Conservation (phyloP, 1,139 yeast species). For the Saccharomycopsis hybrid region DNA sequence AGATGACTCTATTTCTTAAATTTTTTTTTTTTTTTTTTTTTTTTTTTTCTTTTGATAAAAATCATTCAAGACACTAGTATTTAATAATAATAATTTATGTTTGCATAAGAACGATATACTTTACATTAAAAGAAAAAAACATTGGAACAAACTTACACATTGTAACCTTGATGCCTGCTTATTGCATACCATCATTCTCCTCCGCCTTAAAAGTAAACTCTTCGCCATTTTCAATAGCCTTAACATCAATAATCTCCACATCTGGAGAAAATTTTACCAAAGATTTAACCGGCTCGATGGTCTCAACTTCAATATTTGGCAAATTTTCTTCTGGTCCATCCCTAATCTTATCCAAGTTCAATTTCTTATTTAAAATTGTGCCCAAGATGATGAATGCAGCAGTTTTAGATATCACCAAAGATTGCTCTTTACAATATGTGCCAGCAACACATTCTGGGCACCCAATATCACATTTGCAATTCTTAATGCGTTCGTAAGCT, state of each 20-base stretch:
- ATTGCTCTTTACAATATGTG: conserved; percentile 70
- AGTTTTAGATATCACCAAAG: conserved; percentile 77
- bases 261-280: conserved; percentile 53
- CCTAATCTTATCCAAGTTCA: conserved; percentile 48
- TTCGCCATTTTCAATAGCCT: conserved; percentile 25
- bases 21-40: too few species aligned
- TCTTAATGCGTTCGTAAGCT: conserved; percentile 51
- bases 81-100: too few species aligned
- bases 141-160: not conserved
- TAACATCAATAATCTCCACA: conserved; percentile 49
- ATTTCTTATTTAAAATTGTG: conserved; percentile 37
- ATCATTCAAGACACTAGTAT: too few species aligned
- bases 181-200: conserved; percentile 1
- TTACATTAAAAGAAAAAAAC: not conserved
- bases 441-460: conserved; percentile 87
- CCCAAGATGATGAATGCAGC: conserved; percentile 75
- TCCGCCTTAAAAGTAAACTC: conserved; percentile 19
- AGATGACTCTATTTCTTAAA: not conserved
- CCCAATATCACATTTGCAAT: conserved; percentile 78
- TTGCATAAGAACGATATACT: too few species aligned
- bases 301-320: conserved; percentile 41
- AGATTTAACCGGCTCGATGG: conserved; percentile 48
- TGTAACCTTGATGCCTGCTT: not conserved
- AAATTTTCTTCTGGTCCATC: conserved; percentile 40
- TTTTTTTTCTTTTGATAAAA: too few species aligned